phyloP scores from a whole-genome alignment of 2,329 filamentous ascomycete species.

The Coniella lustricola region DNA sequence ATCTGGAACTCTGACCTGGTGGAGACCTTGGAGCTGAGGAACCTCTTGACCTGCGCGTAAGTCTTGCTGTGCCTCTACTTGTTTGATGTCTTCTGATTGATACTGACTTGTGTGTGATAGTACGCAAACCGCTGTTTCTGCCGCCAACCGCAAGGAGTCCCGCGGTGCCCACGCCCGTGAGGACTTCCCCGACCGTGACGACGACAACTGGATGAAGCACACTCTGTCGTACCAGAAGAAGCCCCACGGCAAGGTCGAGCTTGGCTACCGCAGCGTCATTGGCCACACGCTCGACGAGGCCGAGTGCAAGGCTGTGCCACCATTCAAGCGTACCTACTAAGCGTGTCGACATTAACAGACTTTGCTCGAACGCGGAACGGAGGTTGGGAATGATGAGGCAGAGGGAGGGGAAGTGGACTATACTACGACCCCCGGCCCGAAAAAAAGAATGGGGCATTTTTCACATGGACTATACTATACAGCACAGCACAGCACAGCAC shows the following conservation, averaged over 20 bases:
- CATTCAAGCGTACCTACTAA: slow-evolving; percentile 92
- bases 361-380: not conserved
- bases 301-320: slow-evolving; percentile 93
- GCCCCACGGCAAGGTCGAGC: slow-evolving; percentile 79
- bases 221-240: slow-evolving; percentile 92
- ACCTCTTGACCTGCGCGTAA: slow-evolving; percentile 93
- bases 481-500: no score
- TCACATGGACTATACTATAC: no score
- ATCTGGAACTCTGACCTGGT: slow-evolving; percentile 99
- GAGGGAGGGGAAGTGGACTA: no score
- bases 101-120: slow-evolving; percentile 32
- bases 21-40: slow-evolving; percentile 91
- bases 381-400: no score
- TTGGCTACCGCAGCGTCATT: slow-evolving; percentile 80
- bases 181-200: slow-evolving; percentile 92
- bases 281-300: slow-evolving; percentile 81
- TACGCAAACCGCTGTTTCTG: slow-evolving; percentile 83
- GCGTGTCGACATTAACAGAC: not conserved
- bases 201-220: slow-evolving; percentile 99
- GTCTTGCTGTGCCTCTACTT: slow-evolving; percentile 29
- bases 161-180: slow-evolving; percentile 95
- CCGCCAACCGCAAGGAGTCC: slow-evolving; percentile 92
- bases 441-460: no score
- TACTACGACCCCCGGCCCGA: no score
- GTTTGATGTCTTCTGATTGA: not conserved